phyloP scores from a whole-genome alignment of 352 stramenopile genomes.

The Phytophthora pseudosyringae region DNA sequence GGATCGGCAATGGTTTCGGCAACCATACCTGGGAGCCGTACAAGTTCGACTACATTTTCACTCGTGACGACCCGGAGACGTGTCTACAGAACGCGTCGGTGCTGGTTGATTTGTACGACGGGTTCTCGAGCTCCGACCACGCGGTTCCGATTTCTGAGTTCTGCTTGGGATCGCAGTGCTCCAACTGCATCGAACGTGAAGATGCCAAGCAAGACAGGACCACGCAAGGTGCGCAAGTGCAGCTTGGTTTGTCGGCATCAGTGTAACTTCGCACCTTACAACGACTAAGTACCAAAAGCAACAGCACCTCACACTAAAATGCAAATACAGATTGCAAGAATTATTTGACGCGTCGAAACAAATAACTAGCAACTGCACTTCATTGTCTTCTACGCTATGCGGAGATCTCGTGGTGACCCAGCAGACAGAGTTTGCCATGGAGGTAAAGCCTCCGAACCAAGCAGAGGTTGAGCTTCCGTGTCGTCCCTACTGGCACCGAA shows the following conservation, averaged over 20 bases:
- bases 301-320: too few species aligned
- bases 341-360: too few species aligned
- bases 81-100: constrained; percentile 46
- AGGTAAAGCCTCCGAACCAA: too few species aligned
- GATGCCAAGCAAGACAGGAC: not conserved
- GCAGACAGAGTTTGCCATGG: too few species aligned
- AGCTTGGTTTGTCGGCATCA: constrained; percentile 7
- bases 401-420: too few species aligned
- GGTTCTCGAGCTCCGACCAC: constrained; percentile 65
- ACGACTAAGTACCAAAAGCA: too few species aligned
- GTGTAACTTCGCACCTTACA: not conserved
- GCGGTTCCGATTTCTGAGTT: constrained; percentile 64
- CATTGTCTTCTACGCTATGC: too few species aligned
- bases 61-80: constrained; percentile 45
- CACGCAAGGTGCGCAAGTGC: not conserved
- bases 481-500: too few species aligned
- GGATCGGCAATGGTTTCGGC: constrained; percentile 59
- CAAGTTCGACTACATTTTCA: constrained; percentile 79
- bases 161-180: constrained; percentile 46
- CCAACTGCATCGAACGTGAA: constrained; percentile 23
- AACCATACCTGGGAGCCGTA: constrained; percentile 28
- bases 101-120: constrained; percentile 50
- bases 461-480: too few species aligned
- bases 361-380: too few species aligned
- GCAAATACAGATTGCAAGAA: too few species aligned